Evolutionary conservation across 345 rosid species (phyloP).

Genomic region (Eucalyptus tenuipes): DNA sequence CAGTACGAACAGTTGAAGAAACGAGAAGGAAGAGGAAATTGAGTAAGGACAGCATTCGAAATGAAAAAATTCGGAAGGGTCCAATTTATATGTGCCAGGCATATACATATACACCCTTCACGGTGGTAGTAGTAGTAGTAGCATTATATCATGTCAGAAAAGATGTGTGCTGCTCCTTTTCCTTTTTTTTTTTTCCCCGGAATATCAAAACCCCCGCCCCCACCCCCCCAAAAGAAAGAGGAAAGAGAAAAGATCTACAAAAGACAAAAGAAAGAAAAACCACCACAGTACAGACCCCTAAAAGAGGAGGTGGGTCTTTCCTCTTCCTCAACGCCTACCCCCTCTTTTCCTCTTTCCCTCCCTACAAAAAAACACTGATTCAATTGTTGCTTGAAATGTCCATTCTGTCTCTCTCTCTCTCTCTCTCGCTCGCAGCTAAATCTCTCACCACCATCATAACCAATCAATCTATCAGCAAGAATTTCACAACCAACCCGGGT

Average conservation of each 20-base stretch:
- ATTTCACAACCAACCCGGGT: background rate
- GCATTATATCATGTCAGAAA: background rate
- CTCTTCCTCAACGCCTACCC: background rate
- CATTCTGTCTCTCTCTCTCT: background rate
- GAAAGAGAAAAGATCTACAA: background rate
- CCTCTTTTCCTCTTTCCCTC: background rate
- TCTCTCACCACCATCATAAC: slow-evolving; percentile 3
- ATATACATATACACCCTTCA: slow-evolving; percentile 8
- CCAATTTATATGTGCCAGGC: slow-evolving; percentile 7
- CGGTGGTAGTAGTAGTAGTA: slow-evolving; percentile 1
- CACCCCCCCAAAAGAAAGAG: background rate
- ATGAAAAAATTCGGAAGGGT: slow-evolving; percentile 2
- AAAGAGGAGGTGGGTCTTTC: background rate
- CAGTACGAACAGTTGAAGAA: background rate
- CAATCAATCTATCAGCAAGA: slow-evolving; percentile 10
- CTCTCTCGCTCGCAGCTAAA: background rate
- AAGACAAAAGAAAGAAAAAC: background rate
- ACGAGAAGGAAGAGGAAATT: background rate
- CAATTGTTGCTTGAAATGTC: background rate
- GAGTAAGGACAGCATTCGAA: background rate
- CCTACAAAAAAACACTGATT: background rate
- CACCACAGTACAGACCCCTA: background rate
- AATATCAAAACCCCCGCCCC: background rate
- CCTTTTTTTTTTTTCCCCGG: background rate
- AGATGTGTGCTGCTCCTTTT: background rate